Evolutionary conservation across 176 grass and related monocot genomes (phyloP), one percentile per base, ranked within the genome.

Genomic region (Ensete ventricosum): DNA sequence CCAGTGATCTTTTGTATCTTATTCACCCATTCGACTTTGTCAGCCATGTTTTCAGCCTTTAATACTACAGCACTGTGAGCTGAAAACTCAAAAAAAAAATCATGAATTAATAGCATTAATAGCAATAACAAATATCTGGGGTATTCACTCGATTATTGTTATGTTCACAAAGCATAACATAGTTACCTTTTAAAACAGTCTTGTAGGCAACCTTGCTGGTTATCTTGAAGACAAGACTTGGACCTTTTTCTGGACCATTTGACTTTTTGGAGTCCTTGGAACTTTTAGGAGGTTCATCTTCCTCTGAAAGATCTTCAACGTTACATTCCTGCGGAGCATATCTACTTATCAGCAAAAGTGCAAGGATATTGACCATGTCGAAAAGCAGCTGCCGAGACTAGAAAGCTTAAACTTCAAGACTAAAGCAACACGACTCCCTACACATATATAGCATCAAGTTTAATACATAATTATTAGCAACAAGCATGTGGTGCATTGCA

Each of bases 151-250:
- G 5, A 43, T 43, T 43, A 43, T 4, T 43, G 34, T 43, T 43
- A 43, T 43, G 34, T 43, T 43, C 4, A 6, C 34, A 43, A 43
- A 43, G 4, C 34, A 6, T 43, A 43, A 14, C 4, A 77, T n/a
- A 77, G 12, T 68, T 89, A 92, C 92, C 87, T 89, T 96, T 96
- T 63, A 96, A 84, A 62, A 96, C 87, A 83, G 88, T 92, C 87
- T 92, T 96, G 67, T 96, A 92, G 55, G 86, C 78, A 84, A 92
- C 64, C 60, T 87, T 91, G 62, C 87, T 81, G 76, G 87, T 92
- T 71, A 96, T 87, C 73, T 92, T 96, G 73, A 96, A 96, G 20
- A 81, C 69, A 58, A 88, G 85, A 65, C 73, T 81, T 52, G 80
- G 62, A 67, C 81, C 73, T 81, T 87, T 92, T 76, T 89, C 85